Base-by-base conservation (phyloP, 129 eudicot species). In the Tagetes patula region DNA sequence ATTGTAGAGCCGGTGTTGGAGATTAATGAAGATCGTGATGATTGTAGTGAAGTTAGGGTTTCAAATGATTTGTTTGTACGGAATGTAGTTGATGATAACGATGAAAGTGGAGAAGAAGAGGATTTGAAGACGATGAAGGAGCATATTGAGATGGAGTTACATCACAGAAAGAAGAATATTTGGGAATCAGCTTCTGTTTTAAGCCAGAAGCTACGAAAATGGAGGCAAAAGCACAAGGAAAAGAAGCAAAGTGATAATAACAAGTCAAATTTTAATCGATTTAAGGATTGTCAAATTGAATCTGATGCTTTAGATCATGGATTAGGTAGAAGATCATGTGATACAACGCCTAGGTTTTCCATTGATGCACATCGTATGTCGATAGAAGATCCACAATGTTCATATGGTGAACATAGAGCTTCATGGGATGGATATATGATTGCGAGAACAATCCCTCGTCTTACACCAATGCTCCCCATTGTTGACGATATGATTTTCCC, bases 401-500 rank as follows among this genome's bases (percentile, higher is more conserved):
- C 94, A 2, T 75, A 82, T 45, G 98, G 87, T 53, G 98, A 93
- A 77, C 95, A 89, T 9, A 81, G 98, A 75, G 98, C 98, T 70
- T 89, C 96, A 27, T 93, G 98, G 98, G 96, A 93, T 84, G 98
- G 96, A 52, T 87, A 89, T 77, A 77, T 89, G 92, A 75, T 88
- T 63, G 96, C 95, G 0, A 79, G 96, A 82, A 87, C 94, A 8
- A 90, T 87, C 30, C 96, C 96, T 27, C 80, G 87, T 74, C 84
- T 87, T 14, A 79, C 96, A 0, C 98, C 96, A 0, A 90, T 89
- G 96, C 74, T 93, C 2, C 87, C 96, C 40, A 88, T 80, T 5
- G 89, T 87, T 41, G 95, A 93, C 48, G 82, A 85, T 84, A 86
- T 83, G 43, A 81, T 87, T 30, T 74, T 83, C 77, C 85, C 81